Evolutionary conservation across 2,329 filamentous ascomycete genomes (phyloP).

Genomic region (Monilinia fructigena): DNA sequence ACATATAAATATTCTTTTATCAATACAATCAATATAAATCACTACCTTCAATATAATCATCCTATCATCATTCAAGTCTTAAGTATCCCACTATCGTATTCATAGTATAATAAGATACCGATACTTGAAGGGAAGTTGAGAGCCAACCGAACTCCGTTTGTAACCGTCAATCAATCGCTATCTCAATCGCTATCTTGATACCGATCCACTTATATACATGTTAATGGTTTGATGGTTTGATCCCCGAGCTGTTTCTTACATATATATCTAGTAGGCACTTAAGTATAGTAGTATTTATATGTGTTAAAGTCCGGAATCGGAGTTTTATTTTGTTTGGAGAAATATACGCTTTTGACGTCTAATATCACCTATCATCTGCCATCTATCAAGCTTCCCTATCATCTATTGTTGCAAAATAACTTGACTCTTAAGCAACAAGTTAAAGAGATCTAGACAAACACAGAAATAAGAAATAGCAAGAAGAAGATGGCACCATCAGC

Average conservation of each 20-base stretch:
- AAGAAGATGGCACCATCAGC: slow-evolving; percentile 9
- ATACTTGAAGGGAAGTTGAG: neutral
- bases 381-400: neutral
- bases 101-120: too few species aligned
- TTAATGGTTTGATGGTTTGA: too few species aligned
- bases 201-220: too few species aligned
- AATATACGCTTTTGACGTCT: neutral
- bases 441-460: neutral
- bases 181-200: slow-evolving; percentile 8
- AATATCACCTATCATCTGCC: neutral
- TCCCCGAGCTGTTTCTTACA: too few species aligned
- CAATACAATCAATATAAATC: neutral
- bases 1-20: neutral
- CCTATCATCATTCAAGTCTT: neutral
- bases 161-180: slow-evolving; percentile 7
- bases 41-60: neutral
- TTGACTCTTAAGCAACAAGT: neutral
- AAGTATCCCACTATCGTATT: neutral
- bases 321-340: neutral
- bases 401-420: neutral
- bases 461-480: too few species aligned
- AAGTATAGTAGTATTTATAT: neutral
- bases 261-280: too few species aligned
- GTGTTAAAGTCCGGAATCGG: neutral
- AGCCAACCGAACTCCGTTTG: neutral